These are phyloP conservation scores for Penicillium coffeae DNA, from an alignment of 495 filamentous ascomycete species.

Conservation along the genomic window DNA sequence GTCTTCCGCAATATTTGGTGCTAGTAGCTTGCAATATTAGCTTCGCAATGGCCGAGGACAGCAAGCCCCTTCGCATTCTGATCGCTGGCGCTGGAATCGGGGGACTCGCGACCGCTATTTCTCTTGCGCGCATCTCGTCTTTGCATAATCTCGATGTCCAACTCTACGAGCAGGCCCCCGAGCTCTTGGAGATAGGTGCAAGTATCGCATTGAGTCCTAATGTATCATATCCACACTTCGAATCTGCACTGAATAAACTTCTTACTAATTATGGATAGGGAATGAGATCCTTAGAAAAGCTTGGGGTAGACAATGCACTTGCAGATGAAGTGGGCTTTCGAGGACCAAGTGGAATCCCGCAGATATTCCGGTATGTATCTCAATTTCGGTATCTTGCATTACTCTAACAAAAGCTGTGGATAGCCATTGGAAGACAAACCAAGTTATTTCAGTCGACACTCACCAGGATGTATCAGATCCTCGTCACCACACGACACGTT, in stretches of 20 bases:
- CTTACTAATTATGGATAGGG: conserved; percentile 20
- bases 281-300: conserved; percentile 44
- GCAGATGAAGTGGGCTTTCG: conserved; percentile 38
- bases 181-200: conserved; percentile 46
- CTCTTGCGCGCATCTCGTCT: conserved; percentile 23
- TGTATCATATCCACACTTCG: conserved; percentile 14
- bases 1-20: background rate
- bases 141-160: conserved; percentile 37
- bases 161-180: conserved; percentile 43
- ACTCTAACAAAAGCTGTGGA: background rate
- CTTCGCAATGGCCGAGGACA: conserved; percentile 11
- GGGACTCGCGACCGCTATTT: conserved; percentile 44
- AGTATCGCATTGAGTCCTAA: conserved; percentile 50
- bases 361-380: conserved; percentile 25
- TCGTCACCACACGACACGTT: conserved; percentile 44
- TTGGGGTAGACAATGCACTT: conserved; percentile 39
- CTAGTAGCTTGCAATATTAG: background rate
- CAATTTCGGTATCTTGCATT: background rate
- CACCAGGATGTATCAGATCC: conserved; percentile 33
- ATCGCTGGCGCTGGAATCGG: conserved; percentile 49
- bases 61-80: conserved; percentile 30
- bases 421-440: conserved; percentile 42
- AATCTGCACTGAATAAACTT: background rate
- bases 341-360: conserved; percentile 36
- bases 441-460: conserved; percentile 38